Evolutionary conservation across 2,329 filamentous ascomycete genomes (phyloP), one percentile per base, ranked within the genome.

Genomic region (Waltergamsia citrina): DNA sequence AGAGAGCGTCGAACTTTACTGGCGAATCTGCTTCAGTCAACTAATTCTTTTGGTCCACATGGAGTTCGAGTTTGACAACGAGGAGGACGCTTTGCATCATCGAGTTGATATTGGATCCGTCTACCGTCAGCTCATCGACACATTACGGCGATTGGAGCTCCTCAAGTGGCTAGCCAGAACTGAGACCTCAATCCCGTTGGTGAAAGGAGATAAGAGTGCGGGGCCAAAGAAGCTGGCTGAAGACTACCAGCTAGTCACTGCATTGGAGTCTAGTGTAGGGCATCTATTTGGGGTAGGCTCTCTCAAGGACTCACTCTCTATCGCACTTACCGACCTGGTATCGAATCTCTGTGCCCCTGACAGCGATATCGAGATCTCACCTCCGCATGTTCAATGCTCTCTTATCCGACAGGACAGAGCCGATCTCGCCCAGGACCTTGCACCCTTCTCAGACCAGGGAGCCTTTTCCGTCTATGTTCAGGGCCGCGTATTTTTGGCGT

Each of bases 21-120:
- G 78, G 59, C 75, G 75, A 39, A 66, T 92, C 7, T 76, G 93
- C 33, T 77, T 93, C 41, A 86, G 90, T 49, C 74, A 96, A 38
- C 63, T 96, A 3, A 70, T 92, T 3, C 69, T 98, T 6, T 67
- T 94, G 12, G 71, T 92, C 8, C 87, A 95, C 54, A 81, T 96
- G 69, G 82, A 92, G 52, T 80, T 79, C 25, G 85, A 92, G 50
- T 73, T 85, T 34, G 82, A 88, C 38, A 74, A 78, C 43, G 77
- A 81, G 27, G 78, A 85, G 26, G 74, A 83, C 12, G 74, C 74
- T 3, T 63, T 78, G 22, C 70, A 73, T 43, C 58, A 67, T 25
- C 60, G 67, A 15, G 62, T 84, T 7, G 73, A 80, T 19, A 80
- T 92, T 38, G 75, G 81, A 32, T 61, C 65, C 2, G 74, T 90